phyloP scores from a whole-genome alignment of 768 basidiomycete species.

The Suillus subalutaceus region DNA sequence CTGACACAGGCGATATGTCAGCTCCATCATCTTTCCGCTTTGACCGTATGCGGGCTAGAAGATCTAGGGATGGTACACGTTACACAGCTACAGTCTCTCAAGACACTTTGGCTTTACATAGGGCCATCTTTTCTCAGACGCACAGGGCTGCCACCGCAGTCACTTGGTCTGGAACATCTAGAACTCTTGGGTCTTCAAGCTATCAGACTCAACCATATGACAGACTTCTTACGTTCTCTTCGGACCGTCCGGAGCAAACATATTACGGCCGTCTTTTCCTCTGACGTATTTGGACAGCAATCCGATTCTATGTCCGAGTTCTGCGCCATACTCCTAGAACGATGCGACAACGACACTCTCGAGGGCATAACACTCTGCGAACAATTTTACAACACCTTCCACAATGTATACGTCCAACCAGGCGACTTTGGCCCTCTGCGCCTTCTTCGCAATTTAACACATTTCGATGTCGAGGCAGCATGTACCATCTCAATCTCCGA shows the following conservation, averaged over 20 bases:
- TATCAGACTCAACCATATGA: neutral
- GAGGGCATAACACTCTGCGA: conserved; percentile 3
- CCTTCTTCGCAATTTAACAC: neutral
- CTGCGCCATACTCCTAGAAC: neutral
- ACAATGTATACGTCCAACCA: neutral
- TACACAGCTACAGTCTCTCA: neutral
- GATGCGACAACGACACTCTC: neutral
- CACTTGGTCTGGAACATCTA: neutral
- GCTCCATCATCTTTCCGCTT: neutral
- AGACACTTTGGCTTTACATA: conserved; percentile 1
- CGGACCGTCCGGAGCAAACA: neutral
- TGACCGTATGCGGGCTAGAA: neutral
- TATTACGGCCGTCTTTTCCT: neutral
- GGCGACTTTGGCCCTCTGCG: neutral
- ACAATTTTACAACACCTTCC: neutral
- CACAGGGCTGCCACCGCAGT: too few species aligned
- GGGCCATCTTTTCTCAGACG: neutral
- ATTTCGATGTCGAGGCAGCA: conserved; percentile 19
- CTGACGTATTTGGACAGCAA: too few species aligned
- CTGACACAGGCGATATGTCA: neutral
- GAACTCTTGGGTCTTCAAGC: neutral
- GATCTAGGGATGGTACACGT: neutral
- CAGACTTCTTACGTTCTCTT: neutral
- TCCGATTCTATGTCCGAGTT: too few species aligned
- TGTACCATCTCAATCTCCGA: conserved; percentile 19